Percentiles rank a stretch among this genome's conserved stretches.
Evolutionary conservation across 768 basidiomycete genomes (phyloP).

Genomic region (Mycena pura): DNA sequence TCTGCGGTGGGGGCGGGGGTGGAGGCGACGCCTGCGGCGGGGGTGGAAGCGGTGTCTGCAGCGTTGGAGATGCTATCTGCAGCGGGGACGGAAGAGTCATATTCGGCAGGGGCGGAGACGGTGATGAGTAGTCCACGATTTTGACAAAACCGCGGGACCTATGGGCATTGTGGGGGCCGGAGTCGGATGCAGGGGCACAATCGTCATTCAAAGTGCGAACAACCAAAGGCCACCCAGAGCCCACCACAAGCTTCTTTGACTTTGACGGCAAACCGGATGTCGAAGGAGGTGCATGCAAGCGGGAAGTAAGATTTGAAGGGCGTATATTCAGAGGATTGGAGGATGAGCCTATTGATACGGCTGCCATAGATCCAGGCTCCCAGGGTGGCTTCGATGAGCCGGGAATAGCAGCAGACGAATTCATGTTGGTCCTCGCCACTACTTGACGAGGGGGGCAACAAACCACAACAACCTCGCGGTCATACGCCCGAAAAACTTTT

Average conservation of each 20-base stretch:
- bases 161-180: not conserved
- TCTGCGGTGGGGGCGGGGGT: conserved; percentile 27
- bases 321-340: conserved; percentile 63
- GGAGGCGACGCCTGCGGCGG: not conserved
- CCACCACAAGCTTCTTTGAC: conserved; percentile 20
- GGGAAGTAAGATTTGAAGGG: conserved; percentile 38
- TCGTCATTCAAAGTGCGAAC: not conserved
- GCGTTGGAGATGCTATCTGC: not conserved
- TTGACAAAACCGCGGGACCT: not conserved
- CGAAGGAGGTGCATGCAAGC: not conserved
- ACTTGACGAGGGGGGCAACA: no score
- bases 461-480: no score
- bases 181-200: not conserved
- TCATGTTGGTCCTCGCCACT: no score
- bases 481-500: no score
- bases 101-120: no score
- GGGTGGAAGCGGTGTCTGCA: not conserved
- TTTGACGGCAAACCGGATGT: conserved; percentile 19
- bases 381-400: conserved; percentile 35
- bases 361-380: conserved; percentile 44
- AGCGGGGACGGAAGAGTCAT: no score
- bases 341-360: conserved; percentile 48
- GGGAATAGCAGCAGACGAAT: no score
- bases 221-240: conserved; percentile 12
- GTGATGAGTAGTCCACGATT: not conserved